These are phyloP conservation scores for Chloris gayana DNA, from an alignment of 176 grass and related monocot genomes.

Conservation along the genomic window DNA sequence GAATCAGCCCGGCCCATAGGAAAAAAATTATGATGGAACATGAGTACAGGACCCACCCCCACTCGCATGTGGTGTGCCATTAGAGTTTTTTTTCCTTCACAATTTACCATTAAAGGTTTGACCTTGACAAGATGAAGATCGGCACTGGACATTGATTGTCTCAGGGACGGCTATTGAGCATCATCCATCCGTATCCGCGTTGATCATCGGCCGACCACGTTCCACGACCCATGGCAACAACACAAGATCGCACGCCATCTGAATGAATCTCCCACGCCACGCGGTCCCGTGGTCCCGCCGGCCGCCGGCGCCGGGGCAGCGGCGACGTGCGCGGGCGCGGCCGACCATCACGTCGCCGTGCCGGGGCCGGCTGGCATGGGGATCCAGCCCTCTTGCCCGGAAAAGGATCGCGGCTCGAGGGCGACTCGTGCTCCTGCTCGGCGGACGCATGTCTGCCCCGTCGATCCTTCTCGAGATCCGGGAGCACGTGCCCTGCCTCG, in stretches of 20 bases:
- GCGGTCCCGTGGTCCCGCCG: background rate
- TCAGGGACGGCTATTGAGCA: too few species aligned
- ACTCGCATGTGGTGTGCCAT: too few species aligned
- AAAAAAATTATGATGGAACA: too few species aligned
- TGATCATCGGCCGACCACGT: background rate
- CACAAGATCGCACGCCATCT: background rate
- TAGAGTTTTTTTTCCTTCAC: too few species aligned
- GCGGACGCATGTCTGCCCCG: background rate
- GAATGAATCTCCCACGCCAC: background rate
- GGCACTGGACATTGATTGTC: too few species aligned
- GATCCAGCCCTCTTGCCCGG: background rate
- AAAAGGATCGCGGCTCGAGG: conserved; percentile 10
- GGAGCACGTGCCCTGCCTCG: conserved; percentile 20
- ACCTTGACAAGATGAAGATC: too few species aligned
- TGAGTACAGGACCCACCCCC: too few species aligned
- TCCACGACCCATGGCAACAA: background rate
- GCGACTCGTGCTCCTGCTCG: conserved; percentile 12
- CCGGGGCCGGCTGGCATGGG: background rate
- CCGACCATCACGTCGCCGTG: conserved; percentile 27
- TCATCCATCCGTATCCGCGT: background rate
- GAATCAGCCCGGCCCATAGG: background rate
- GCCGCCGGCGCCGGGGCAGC: background rate
- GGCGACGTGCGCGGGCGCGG: background rate
- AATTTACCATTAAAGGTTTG: too few species aligned
- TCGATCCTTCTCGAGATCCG: conserved; percentile 33